Evolutionary conservation across 2,329 filamentous ascomycete genomes (phyloP).

Genomic region (Mariannaea sp.): DNA sequence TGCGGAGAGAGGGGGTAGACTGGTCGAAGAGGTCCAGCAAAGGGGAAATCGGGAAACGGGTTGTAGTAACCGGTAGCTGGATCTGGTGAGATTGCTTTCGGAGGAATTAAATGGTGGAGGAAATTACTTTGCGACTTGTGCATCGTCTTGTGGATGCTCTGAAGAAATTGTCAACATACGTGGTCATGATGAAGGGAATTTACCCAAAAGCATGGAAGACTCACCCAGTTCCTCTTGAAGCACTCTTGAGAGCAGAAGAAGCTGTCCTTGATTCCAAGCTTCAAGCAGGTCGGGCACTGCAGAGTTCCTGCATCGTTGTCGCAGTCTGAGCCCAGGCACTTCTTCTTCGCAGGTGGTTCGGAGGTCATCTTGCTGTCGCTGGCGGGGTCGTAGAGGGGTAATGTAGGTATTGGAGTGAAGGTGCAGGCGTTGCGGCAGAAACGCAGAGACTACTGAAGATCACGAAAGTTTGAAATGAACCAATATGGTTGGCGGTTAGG

Average conservation of each 20-base stretch:
- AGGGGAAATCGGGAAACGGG: conserved; percentile 87
- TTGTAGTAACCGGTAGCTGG: conserved; percentile 90
- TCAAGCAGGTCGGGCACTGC: conserved; percentile 94
- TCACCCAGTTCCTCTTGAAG: conserved; percentile 98
- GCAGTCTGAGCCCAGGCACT: conserved; percentile 84
- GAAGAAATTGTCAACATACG: conserved; percentile 20
- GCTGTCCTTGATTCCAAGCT: conserved; percentile 83
- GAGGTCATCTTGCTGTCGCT: conserved; percentile 48
- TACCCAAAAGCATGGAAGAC: conserved; percentile 40
- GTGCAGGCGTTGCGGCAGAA: background rate
- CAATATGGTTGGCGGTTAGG: too few relatives aligned
- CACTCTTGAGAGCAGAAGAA: conserved; percentile 98
- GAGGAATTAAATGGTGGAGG: conserved; percentile 74
- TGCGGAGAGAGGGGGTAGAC: conserved; percentile 81
- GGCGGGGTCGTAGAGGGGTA: background rate
- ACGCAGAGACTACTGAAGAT: background rate
- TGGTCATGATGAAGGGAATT: conserved; percentile 20
- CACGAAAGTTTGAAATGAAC: background rate
- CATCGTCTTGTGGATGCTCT: conserved; percentile 77
- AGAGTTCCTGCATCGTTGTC: conserved; percentile 82
- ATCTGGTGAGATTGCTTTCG: conserved; percentile 87
- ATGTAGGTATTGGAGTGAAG: background rate
- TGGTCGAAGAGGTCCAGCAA: conserved; percentile 79
- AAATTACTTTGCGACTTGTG: conserved; percentile 76
- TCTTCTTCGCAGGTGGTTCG: conserved; percentile 62